Evolutionary conservation across 768 basidiomycete species (phyloP).

Genomic region (Boletus tomentosulus): DNA sequence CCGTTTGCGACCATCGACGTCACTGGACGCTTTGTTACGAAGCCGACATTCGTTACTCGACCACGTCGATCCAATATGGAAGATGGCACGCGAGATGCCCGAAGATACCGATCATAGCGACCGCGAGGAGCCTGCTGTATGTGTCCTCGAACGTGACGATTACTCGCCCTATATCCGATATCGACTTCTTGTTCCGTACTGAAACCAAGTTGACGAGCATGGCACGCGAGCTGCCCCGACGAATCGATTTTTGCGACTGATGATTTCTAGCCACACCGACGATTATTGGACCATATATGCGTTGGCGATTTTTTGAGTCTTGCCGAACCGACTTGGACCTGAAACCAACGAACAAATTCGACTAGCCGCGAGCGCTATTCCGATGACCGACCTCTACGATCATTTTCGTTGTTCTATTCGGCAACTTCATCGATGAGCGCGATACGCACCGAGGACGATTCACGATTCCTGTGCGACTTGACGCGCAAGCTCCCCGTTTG

Average conservation of each 20-base stretch:
- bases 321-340: not conserved
- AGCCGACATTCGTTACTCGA: not conserved
- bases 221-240: not conserved
- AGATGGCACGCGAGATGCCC: not conserved
- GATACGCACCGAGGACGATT: too few relatives aligned
- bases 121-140: not conserved
- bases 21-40: too few relatives aligned
- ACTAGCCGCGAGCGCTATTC: not conserved
- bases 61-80: not conserved
- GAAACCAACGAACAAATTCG: not conserved
- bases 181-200: not conserved
- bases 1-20: too few relatives aligned
- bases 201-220: not conserved
- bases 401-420: too few relatives aligned
- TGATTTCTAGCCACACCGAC: not conserved
- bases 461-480: too few relatives aligned
- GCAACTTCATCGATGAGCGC: too few relatives aligned
- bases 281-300: not conserved
- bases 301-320: not conserved
- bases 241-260: not conserved
- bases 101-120: not conserved
- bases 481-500: too few relatives aligned
- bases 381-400: too few relatives aligned
- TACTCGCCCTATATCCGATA: not conserved
- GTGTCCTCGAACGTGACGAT: not conserved